Conservation (phyloP, 371 early-diverging fungal species). For the Gilbertella persicaria region DNA sequence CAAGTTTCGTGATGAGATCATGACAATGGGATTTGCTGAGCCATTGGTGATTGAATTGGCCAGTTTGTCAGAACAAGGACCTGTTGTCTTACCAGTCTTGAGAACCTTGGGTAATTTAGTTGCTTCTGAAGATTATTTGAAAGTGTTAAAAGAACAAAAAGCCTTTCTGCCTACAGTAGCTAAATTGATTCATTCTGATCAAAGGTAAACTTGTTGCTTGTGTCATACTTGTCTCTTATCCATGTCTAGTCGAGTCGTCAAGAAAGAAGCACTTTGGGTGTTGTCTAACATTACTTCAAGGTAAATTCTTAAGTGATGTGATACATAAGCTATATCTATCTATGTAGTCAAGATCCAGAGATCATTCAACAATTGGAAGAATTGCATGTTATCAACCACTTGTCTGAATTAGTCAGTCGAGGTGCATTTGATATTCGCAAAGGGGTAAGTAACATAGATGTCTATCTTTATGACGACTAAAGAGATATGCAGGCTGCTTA, state of each 20-base stretch:
- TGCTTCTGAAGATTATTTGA: slow-evolving; percentile 57
- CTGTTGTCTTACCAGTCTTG: slow-evolving; percentile 58
- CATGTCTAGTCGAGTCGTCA: slow-evolving; percentile 50
- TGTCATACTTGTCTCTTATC: slow-evolving; percentile 8
- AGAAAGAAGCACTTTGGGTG: slow-evolving; percentile 77
- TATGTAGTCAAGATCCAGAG: slow-evolving; percentile 15
- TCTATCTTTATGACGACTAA: not conserved
- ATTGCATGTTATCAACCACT: slow-evolving; percentile 51
- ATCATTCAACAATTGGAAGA: slow-evolving; percentile 43
- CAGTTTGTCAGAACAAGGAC: slow-evolving; percentile 35
- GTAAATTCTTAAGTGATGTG: slow-evolving; percentile 23
- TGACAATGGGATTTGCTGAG: slow-evolving; percentile 46
- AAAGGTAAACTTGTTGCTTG: slow-evolving; percentile 44
- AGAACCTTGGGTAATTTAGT: slow-evolving; percentile 72
- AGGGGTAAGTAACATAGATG: slow-evolving; percentile 41
- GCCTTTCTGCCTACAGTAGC: slow-evolving; percentile 56
- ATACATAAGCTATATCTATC: slow-evolving; percentile 3
- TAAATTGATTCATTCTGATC: slow-evolving; percentile 52
- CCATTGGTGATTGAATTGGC: slow-evolving; percentile 31
- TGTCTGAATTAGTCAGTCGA: slow-evolving; percentile 57
- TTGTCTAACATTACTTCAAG: slow-evolving; percentile 73
- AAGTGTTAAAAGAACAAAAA: slow-evolving; percentile 35
- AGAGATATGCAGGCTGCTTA: slow-evolving; percentile 37
- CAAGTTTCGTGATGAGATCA: slow-evolving; percentile 46
- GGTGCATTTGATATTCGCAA: slow-evolving; percentile 67